Conservation (phyloP, 1,139 yeast species). For the Candida sanyaensis region DNA sequence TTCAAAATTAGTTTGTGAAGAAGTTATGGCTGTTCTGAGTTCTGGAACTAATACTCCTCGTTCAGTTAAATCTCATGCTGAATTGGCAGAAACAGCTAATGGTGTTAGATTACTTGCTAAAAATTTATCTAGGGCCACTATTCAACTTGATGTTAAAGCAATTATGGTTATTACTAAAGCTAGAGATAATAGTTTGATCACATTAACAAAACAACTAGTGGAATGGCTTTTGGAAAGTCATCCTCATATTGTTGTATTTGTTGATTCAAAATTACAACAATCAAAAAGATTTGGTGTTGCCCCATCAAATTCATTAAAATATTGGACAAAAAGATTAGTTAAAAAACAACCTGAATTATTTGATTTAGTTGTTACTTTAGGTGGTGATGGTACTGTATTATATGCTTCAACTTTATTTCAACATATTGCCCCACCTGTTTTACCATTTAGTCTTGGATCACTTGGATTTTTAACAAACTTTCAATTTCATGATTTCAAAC, state of each 20-base stretch:
- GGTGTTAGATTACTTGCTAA: conserved; percentile 81
- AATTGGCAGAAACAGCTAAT: conserved; percentile 81
- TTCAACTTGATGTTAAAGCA: conserved; percentile 66
- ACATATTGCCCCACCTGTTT: conserved; percentile 82
- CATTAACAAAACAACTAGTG: conserved; percentile 73
- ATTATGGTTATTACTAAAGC: conserved; percentile 86
- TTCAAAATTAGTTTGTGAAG: conserved; percentile 34
- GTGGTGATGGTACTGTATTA: conserved; percentile 90
- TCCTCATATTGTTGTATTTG: conserved; percentile 61
- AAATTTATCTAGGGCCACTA: conserved; percentile 71
- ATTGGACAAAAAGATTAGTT: conserved; percentile 68
- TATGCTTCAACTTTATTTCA: conserved; percentile 81
- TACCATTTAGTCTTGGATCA: conserved; percentile 78
- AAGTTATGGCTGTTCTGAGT: conserved; percentile 10
- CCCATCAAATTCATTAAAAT: conserved; percentile 49
- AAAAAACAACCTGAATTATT: conserved; percentile 58
- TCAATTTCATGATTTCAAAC: conserved; percentile 67
- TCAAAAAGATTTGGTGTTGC: conserved; percentile 65
- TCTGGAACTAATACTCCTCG: conserved; percentile 29
- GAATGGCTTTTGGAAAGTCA: conserved; percentile 65
- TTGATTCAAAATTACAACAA: conserved; percentile 61
- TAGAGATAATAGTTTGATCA: conserved; percentile 73
- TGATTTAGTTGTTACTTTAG: conserved; percentile 77
- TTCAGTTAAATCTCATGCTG: conserved; percentile 65
- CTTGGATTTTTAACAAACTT: conserved; percentile 82